Base-by-base conservation (phyloP, 2,329 filamentous ascomycete genomes). In the Ophiostoma perfectum region DNA sequence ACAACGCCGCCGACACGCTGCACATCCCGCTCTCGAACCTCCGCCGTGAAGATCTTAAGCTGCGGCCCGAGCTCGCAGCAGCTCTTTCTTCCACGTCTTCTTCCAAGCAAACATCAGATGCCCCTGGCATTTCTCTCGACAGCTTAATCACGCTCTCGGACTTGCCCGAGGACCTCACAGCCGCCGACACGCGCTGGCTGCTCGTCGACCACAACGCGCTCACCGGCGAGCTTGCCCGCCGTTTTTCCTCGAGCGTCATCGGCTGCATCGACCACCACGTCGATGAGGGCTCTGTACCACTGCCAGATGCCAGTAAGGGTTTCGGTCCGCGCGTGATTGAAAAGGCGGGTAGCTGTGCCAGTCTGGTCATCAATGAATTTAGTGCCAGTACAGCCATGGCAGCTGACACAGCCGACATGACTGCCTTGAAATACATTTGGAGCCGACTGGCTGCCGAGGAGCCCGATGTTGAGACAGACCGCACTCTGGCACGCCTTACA, bases 191-290 rank as follows among this genome's bases (percentile, higher is more conserved):
- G 1, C 81, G 80, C 65, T 93, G 90, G 90, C 78, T 92, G 18
- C 80, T 95, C 0, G 90, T 95, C 4, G 91, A 95, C 78, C 92
- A 95, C 80, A 95, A 95, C 75, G 83, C 81, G 0, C 80, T 92
- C 64, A 88, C 89, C 5, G 90, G 90, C 0, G 74, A 78, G 14
- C 79, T 94, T 16, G 84, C 81, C 16, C 49, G 80, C 16, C 67
- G 71, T 42, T 72, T 70, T 52, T 78, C 78, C 0, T 70, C 75
- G 4, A 79, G 80, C 8, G 83, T 93, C 0, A 78, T 82, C 4
- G 90, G 88, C 4, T 88, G 88, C 71, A 84, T 95, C 67, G 91
- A 95, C 77, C 91, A 95, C 77, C 92, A 95, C 75, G 87, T 85
- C 0, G 91, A 95, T 71, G 91, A 95, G 74, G 76, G 80, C 5